Base-by-base conservation (phyloP, 2,329 filamentous ascomycete genomes). In the Diaporthe sp. region DNA sequence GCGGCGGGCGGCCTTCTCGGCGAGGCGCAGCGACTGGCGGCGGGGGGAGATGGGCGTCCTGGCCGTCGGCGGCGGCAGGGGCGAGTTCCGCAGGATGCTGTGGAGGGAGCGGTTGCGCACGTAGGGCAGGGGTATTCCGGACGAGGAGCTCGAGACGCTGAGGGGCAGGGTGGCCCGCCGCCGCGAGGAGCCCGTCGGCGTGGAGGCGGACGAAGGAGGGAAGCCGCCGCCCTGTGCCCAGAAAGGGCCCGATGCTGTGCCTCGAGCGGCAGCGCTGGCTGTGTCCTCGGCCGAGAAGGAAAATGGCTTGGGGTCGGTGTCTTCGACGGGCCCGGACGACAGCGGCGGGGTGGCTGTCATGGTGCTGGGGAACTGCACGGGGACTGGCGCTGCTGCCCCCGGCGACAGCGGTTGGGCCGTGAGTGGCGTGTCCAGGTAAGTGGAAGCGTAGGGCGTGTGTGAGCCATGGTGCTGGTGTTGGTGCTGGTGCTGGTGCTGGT, bases 11-110 rank as follows among this genome's bases (percentile, higher is more conserved):
- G 87, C 87, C 77, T 87, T 88, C 77, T 90, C 88, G 56, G 88
- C 86, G 22, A 91, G 81, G 17, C 89, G 87, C 37, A 85, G 82
- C 1, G 90, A 91, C 75, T 88, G 86, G 50, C 89, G 85, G 73
- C 86, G 85, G 2, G 89, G 87, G 0, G 90, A 91, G 7, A 84
- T 81, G 1, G 89, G 88, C 12, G 88, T 87, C 42, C 84, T 83
- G 3, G 88, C 85, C 27, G 83, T 88, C 4, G 84, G 81, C 1
- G 89, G 88, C 27, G 90, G 89, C 9, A 92, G 84, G 25, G 91
- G 91, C 6, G 91, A 93, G 84, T 93, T 93, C 70, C 91, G 88
- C 30, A 93, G 86, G 78, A 93, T 93, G 81, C 90, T 92, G 80
- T 89, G 91, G 13, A 92, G 86, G 55, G 85, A 84, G 72, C 87